Conservation (phyloP, 768 basidiomycete species). For the Exsudoporus frostii region DNA sequence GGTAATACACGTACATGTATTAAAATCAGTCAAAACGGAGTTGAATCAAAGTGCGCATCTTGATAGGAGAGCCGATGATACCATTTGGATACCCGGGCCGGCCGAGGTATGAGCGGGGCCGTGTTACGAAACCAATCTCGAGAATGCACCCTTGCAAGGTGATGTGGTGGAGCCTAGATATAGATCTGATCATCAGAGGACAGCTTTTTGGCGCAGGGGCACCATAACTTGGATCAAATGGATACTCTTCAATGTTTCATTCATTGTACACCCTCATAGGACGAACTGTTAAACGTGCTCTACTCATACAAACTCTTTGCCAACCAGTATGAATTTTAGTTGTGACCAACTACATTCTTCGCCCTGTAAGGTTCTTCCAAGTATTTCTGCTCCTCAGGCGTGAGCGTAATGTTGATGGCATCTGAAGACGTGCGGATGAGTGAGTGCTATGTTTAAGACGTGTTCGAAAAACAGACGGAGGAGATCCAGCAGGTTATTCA, state of each 20-base stretch:
- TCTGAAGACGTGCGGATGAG: not conserved
- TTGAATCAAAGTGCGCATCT: too few species aligned
- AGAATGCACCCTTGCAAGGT: not conserved
- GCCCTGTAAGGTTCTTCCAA: constrained; percentile 9
- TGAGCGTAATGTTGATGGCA: constrained; percentile 5
- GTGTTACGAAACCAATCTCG: too few species aligned
- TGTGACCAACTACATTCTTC: constrained; percentile 43
- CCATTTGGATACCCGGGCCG: too few species aligned
- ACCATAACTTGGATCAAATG: not conserved
- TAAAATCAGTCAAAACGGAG: too few species aligned
- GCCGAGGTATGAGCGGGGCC: too few species aligned
- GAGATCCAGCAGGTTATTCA: constrained; percentile 8
- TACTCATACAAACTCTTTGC: not conserved
- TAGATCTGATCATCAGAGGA: not conserved
- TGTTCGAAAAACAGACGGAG: not conserved
- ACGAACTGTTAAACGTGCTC: not conserved
- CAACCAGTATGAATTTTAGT: constrained; percentile 11
- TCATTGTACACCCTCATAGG: not conserved
- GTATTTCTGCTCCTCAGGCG: constrained; percentile 9
- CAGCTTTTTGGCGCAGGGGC: not conserved
- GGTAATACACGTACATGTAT: too few species aligned
- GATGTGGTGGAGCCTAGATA: not conserved
- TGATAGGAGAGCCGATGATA: too few species aligned
- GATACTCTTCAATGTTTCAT: too few species aligned
- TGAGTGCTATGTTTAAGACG: not conserved